Base-by-base conservation (phyloP, 805 yeast species). In the Spathaspora gorwiae region DNA sequence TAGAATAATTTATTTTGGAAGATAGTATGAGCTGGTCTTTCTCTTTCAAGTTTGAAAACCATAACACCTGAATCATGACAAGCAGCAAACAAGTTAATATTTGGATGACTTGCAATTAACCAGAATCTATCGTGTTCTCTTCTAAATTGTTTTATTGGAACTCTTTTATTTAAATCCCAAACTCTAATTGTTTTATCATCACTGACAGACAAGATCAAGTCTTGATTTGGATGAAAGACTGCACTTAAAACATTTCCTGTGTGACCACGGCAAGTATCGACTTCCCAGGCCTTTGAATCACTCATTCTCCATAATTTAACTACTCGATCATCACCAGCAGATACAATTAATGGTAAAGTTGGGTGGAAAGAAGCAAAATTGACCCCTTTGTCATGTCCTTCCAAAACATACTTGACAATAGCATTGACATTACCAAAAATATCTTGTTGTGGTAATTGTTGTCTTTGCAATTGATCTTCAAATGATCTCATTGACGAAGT, bases 321-420 rank as follows among this genome's bases (percentile, higher is more conserved):
- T 53, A 92, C 83, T 54, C 98, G 80, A 63, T 94, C 99, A 64
- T 94, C 99, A 65, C 95, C 95, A 57, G 92, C 95, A 13, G 97
- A 88, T 14, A 90, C 95, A 61, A 94, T 90, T 54, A 94, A 76
- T 11, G 98, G 98, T 62, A 90, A 76, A 24, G 92, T 89, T 39
- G 99, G 99, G 64, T 94, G 99, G 81, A 95, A 95, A 10, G 96
- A 75, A 15, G 97, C 98, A 96, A 96, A 94, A 64, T 94, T 92
- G 59, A 94, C 99, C 62, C 98, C 98, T 64, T 96, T 84, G 59
- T 94, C 96, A 64, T 94, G 99, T 42, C 99, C 99, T 65, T 95
- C 98, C 49, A 94, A 76, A 14, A 94, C 96, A 62, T 87, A 94
- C 68, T 95, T 94, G 47, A 92, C 97, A 48, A 89, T 83, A 35